A percentile compares a stretch with the other conserved stretches of the same genome.
phyloP scores from a whole-genome alignment of 2,329 filamentous ascomycete species.

The Alternaria sp. region DNA sequence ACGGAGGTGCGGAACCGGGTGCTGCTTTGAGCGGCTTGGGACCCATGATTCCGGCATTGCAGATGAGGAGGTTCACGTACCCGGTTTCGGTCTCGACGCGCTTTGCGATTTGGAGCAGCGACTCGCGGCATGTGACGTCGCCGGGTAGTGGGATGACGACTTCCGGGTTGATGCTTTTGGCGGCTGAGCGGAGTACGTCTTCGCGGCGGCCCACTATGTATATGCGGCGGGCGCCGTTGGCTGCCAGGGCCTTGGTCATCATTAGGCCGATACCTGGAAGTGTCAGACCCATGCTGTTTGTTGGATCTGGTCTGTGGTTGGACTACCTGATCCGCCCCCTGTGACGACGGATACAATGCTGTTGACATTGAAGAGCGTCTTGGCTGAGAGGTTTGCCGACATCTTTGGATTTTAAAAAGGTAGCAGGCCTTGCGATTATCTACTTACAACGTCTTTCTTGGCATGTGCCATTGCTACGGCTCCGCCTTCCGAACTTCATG shows the following conservation, averaged over 20 bases:
- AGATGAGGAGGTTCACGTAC: slow-evolving; percentile 35
- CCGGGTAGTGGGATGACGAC: slow-evolving; percentile 30
- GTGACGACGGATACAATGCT: slow-evolving; percentile 35
- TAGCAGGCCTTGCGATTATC: background rate
- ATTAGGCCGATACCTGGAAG: slow-evolving; percentile 30
- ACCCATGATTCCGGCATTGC: slow-evolving; percentile 39
- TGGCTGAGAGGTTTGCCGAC: slow-evolving; percentile 19
- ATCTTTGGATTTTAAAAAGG: background rate
- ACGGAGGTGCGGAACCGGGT: slow-evolving; percentile 18
- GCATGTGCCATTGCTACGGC: slow-evolving; percentile 9
- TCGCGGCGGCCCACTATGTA: slow-evolving; percentile 34
- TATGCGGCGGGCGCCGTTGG: slow-evolving; percentile 31
- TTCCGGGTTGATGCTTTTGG: slow-evolving; percentile 20
- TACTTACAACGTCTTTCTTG: background rate
- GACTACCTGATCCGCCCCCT: slow-evolving; percentile 33
- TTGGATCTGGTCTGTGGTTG: background rate
- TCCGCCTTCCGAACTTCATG: slow-evolving; percentile 16
- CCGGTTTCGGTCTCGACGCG: slow-evolving; percentile 22
- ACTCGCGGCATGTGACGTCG: slow-evolving; percentile 30
- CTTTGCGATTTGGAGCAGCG: slow-evolving; percentile 24
- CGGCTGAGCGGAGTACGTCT: slow-evolving; percentile 23
- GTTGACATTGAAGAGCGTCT: slow-evolving; percentile 30
- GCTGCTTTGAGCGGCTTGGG: slow-evolving; percentile 28
- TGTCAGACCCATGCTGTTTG: background rate
- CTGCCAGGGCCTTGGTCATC: slow-evolving; percentile 31